A percentile compares a stretch with the other conserved stretches of the same genome.
phyloP scores from a whole-genome alignment of 176 grass and related monocot genomes.

The Panicum miliaceum region DNA sequence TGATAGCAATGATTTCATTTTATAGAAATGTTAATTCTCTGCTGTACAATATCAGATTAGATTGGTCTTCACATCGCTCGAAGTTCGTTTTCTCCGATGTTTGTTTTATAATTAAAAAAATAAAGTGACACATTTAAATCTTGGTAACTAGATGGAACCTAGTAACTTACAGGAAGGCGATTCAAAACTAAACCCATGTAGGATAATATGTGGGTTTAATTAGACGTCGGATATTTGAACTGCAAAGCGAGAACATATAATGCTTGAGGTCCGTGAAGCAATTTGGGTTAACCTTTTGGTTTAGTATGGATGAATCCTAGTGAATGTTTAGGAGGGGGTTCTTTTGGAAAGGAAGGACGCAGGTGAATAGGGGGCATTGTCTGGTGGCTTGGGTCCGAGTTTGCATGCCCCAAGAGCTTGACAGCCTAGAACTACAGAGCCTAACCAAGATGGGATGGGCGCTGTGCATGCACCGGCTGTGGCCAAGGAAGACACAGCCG shows the following conservation, averaged over 20 bases:
- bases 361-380: too few species aligned
- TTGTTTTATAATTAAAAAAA: background rate
- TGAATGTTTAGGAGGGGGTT: background rate
- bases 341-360: too few species aligned
- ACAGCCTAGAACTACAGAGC: too few species aligned
- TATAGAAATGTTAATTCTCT: slow-evolving; percentile 8
- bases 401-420: too few species aligned
- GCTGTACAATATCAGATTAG: background rate
- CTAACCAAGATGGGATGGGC: too few species aligned
- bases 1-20: background rate
- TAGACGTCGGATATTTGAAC: background rate
- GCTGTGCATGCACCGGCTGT: too few species aligned
- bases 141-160: slow-evolving; percentile 5
- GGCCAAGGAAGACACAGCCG: too few species aligned
- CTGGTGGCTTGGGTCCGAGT: too few species aligned
- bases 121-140: background rate
- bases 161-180: background rate
- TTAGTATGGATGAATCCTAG: slow-evolving; percentile 8
- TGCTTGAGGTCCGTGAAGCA: background rate
- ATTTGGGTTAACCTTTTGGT: slow-evolving; percentile 9
- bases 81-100: background rate
- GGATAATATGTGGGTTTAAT: background rate
- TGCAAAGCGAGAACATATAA: slow-evolving; percentile 1
- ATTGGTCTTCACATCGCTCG: background rate
- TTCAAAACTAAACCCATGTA: slow-evolving; percentile 3